Evolutionary conservation across 352 stramenopile species (phyloP).

Genomic region (Phytophthora fragariae): DNA sequence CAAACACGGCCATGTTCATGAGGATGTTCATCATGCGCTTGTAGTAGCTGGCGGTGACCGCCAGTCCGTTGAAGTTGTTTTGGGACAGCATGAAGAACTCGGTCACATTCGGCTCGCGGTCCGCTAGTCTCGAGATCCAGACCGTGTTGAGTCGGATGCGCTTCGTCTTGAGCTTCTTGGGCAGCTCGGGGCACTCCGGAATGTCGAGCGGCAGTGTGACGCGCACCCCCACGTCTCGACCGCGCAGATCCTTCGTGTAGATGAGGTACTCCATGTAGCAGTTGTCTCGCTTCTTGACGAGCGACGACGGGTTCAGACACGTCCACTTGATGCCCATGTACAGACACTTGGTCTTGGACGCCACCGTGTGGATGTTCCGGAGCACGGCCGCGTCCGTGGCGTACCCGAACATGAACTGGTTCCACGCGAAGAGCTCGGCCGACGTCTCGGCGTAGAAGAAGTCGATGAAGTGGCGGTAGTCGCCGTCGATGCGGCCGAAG

Average conservation of each 20-base stretch:
- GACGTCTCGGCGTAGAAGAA: conserved; percentile 77
- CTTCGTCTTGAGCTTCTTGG: conserved; percentile 63
- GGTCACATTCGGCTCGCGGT: conserved; percentile 45
- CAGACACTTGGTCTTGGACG: conserved; percentile 45
- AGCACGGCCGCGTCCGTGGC: conserved; percentile 73
- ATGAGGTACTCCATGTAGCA: conserved; percentile 84
- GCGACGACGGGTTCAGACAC: conserved; percentile 61
- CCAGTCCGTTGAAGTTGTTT: conserved; percentile 62
- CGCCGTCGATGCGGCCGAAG: conserved; percentile 66
- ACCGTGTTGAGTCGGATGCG: conserved; percentile 62
- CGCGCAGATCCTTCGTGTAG: conserved; percentile 65
- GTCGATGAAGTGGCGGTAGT: conserved; percentile 75
- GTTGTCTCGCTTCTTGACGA: conserved; percentile 77
- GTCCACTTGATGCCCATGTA: conserved; percentile 90
- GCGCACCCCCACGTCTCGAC: conserved; percentile 71
- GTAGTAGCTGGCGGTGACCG: conserved; percentile 48
- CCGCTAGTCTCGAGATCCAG: conserved; percentile 51
- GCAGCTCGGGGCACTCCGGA: conserved; percentile 62
- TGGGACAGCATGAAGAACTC: conserved; percentile 72
- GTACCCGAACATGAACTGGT: conserved; percentile 78
- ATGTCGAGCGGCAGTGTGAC: conserved; percentile 74
- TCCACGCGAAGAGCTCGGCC: conserved; percentile 74
- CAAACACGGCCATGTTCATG: conserved; percentile 64
- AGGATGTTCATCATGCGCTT: conserved; percentile 69
- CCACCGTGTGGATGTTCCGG: conserved; percentile 69